Conservation (phyloP, 148 eudicot genomes). For the Selenicereus undatus region DNA sequence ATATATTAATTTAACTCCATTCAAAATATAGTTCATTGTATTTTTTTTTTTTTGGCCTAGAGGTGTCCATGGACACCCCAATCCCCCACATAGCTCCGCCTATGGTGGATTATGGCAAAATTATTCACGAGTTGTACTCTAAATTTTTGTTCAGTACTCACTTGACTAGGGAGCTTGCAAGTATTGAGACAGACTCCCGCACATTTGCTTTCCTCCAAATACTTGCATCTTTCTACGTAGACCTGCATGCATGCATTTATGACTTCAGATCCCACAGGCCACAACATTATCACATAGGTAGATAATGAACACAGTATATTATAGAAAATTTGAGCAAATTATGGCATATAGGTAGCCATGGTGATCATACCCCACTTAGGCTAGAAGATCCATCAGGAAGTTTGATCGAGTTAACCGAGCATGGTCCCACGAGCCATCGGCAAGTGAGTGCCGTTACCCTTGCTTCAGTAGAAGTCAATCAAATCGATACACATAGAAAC, state of each 20-base stretch:
- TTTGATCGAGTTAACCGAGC: slow-evolving; percentile 66
- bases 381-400: slow-evolving; percentile 72
- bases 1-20: too few relatives aligned
- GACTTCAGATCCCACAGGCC: slow-evolving; percentile 11
- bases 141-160: slow-evolving; percentile 21
- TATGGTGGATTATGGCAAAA: too few relatives aligned
- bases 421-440: slow-evolving; percentile 96
- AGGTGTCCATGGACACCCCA: too few relatives aligned
- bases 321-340: not conserved
- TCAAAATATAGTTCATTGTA: too few relatives aligned
- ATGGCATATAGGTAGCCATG: not conserved
- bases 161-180: slow-evolving; percentile 97
- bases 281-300: not conserved
- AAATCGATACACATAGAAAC: not conserved
- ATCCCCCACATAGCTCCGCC: too few relatives aligned
- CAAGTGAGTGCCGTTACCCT: slow-evolving; percentile 87
- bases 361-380: slow-evolving; percentile 62
- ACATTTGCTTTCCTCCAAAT: slow-evolving; percentile 95
- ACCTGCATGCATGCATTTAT: slow-evolving; percentile 41
- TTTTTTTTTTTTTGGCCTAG: too few relatives aligned
- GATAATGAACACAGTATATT: not conserved
- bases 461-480: slow-evolving; percentile 31
- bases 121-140: too few relatives aligned
- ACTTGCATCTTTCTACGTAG: slow-evolving; percentile 91
- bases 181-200: slow-evolving; percentile 91